A percentile compares a stretch with the other conserved stretches of the same genome.
These are phyloP conservation scores for Phytophthora melonis DNA, from an alignment of 352 stramenopile genomes.

Conservation along the genomic window DNA sequence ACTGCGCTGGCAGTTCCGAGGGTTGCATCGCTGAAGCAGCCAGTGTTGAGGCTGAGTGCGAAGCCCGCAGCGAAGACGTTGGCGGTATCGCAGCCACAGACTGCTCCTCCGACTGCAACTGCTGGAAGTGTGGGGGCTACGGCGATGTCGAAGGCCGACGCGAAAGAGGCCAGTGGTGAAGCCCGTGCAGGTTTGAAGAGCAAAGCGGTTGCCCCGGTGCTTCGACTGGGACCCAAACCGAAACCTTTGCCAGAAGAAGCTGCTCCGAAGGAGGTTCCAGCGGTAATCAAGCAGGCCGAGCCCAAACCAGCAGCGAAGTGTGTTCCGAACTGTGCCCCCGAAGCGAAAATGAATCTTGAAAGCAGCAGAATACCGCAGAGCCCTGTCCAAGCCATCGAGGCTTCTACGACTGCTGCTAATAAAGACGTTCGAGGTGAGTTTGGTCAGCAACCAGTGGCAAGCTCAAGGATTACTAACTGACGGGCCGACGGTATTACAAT, in stretches of 20 bases:
- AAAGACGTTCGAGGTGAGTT: constrained; percentile 25
- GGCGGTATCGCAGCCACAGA: background rate
- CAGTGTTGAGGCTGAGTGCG: constrained; percentile 13
- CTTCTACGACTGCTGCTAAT: background rate
- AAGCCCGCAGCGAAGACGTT: constrained; percentile 34
- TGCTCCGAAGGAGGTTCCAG: background rate
- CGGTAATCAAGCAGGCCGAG: background rate
- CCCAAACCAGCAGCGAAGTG: constrained; percentile 6
- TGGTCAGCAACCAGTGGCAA: background rate
- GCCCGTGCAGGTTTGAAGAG: constrained; percentile 5
- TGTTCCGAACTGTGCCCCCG: background rate
- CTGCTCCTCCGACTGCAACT: background rate
- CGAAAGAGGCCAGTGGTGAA: constrained; percentile 11
- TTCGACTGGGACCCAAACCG: constrained; percentile 17
- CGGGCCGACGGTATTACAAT: background rate
- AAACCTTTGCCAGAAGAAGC: constrained; percentile 14
- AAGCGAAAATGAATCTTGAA: background rate
- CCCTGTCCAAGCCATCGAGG: constrained; percentile 17
- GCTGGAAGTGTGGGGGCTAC: background rate
- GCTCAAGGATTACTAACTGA: background rate
- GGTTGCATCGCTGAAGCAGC: constrained; percentile 22
- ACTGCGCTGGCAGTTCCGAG: constrained; percentile 32
- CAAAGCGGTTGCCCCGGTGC: constrained; percentile 22
- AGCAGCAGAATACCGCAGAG: constrained; percentile 12
- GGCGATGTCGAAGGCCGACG: constrained; percentile 3